Base-by-base conservation (phyloP, 306 rosid species). In the Pueraria montana region DNA sequence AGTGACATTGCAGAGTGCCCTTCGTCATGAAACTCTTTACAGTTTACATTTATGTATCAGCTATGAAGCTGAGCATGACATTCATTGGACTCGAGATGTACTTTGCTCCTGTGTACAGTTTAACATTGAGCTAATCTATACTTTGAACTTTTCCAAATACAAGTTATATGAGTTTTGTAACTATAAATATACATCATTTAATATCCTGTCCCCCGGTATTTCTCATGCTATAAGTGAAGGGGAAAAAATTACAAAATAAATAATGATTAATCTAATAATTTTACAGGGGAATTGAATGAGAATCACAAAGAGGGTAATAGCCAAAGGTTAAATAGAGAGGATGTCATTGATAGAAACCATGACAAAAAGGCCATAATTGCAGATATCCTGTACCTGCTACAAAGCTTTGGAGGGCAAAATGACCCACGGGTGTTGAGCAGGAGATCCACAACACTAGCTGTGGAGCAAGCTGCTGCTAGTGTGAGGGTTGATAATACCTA, bases 321-420 rank as follows among this genome's bases (percentile, higher is more conserved):
- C 91, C 94, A 94, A 26, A 94, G 92, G 85, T 94, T 94, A 72
- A 88, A 86, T 40, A 94, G 93, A 62, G 87, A 88, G 49, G 98
- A 90, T 30, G 93, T 83, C 72, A 87, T 68, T 24, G 91, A 89
- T 67, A 91, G 84, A 80, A 90, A 74, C 97, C 98, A 92, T 75
- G 94, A 73, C 78, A 91, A 20, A 83, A 94, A 90, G 16, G 97
- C 97, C 98, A 91, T 86, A 32, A 85, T 83, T 86, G 94, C 93
- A 2, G 98, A 94, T 74, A 91, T 79, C 85, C 86, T 85, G 55
- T 92, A 92, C 63, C 93, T 81, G 67, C 87, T 76, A 78, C 97
- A 92, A 32, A 87, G 81, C 89, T 90, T 89, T 1, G 79, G 59
- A 42, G 91, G 92, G 78, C 92, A 91, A 79, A 79, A 83, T 1